Evolutionary conservation across 2,329 filamentous ascomycete species (phyloP).

Genomic region (Sphaerostilbella broomeana): DNA sequence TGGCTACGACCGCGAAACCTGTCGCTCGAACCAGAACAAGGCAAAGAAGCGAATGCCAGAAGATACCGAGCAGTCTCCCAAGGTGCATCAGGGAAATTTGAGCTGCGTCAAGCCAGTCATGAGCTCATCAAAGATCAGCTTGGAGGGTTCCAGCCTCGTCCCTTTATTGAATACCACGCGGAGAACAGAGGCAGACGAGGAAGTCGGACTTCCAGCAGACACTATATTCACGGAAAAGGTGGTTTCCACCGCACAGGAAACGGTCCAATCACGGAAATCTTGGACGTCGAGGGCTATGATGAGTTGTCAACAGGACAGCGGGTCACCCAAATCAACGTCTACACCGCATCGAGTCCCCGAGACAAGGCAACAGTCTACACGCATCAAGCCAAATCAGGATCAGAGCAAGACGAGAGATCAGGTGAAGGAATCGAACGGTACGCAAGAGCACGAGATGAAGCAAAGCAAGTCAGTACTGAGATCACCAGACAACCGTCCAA

Average conservation of each 20-base stretch:
- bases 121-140: constrained; percentile 16
- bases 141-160: constrained; percentile 16
- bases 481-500: constrained; percentile 25
- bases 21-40: constrained; percentile 14
- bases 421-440: neutral
- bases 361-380: no score
- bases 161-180: constrained; percentile 22
- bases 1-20: constrained; percentile 38
- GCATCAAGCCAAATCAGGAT: no score
- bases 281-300: neutral
- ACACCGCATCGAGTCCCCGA: constrained; percentile 7
- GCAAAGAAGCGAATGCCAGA: neutral
- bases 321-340: constrained; percentile 24
- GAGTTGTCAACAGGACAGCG: constrained; percentile 15
- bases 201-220: constrained; percentile 15
- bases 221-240: constrained; percentile 9
- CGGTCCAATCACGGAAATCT: neutral
- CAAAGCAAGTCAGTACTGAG: no score
- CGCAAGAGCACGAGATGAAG: no score
- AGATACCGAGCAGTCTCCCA: neutral
- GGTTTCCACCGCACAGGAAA: constrained; percentile 5
- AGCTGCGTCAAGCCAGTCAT: constrained; percentile 20
- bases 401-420: neutral
- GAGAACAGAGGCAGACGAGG: constrained; percentile 15
- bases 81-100: constrained; percentile 12